These are phyloP conservation scores for Didymella pomorum DNA, from an alignment of 2,329 filamentous ascomycete genomes.

Conservation along the genomic window DNA sequence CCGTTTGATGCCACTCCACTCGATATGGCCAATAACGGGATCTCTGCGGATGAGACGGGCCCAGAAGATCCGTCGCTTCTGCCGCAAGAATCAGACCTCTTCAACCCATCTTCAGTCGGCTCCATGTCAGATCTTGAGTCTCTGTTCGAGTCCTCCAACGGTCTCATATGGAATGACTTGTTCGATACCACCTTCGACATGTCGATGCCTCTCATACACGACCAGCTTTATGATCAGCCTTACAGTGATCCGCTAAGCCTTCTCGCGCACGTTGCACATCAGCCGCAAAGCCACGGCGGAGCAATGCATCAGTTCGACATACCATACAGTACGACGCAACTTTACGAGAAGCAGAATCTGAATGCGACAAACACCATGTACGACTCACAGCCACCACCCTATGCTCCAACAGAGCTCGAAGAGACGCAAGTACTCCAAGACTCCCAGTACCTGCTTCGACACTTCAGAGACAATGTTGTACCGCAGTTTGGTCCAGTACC, in stretches of 20 bases:
- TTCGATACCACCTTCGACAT: slow-evolving; percentile 23
- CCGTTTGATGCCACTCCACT: neutral
- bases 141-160: slow-evolving; percentile 19
- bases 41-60: neutral
- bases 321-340: neutral
- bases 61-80: neutral
- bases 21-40: neutral
- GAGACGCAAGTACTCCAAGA: slow-evolving; percentile 20
- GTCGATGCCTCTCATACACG: slow-evolving; percentile 14
- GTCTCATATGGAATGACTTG: slow-evolving; percentile 23
- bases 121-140: slow-evolving; percentile 24
- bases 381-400: slow-evolving; percentile 17
- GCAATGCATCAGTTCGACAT: neutral
- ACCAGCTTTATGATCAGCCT: slow-evolving; percentile 12
- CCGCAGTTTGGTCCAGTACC: slow-evolving; percentile 26
- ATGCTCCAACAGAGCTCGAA: slow-evolving; percentile 13
- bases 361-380: neutral
- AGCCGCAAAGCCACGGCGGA: slow-evolving; percentile 8
- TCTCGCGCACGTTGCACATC: slow-evolving; percentile 19
- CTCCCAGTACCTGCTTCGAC: slow-evolving; percentile 23
- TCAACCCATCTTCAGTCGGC: slow-evolving; percentile 14
- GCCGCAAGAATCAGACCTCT: slow-evolving; percentile 8
- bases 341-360: slow-evolving; percentile 2
- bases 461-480: slow-evolving; percentile 25
- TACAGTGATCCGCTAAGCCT: slow-evolving; percentile 15